Evolutionary conservation across 805 yeast species (phyloP).

Genomic region (Myxozyma vanderwaltii): DNA sequence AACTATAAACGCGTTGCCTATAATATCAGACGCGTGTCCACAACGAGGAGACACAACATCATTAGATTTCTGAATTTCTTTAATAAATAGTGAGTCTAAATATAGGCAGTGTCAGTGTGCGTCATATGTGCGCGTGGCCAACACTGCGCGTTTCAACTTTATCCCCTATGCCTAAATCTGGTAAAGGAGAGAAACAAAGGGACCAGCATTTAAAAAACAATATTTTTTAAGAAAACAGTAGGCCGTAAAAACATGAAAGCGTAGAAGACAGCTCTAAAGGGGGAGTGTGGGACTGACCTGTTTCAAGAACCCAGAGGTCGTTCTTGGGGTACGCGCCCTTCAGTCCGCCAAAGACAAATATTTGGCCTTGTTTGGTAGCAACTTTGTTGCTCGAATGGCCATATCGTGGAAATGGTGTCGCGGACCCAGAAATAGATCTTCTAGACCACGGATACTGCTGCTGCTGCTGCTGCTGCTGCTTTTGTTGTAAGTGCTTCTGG

Average conservation of each 20-base stretch:
- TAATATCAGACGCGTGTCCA: slow-evolving; percentile 87
- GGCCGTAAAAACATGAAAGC: not conserved
- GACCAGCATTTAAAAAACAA: not conserved
- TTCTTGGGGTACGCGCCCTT: slow-evolving; percentile 83
- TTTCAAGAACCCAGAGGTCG: slow-evolving; percentile 87
- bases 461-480: not conserved
- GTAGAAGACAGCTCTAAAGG: not conserved
- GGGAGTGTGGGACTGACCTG: slow-evolving; percentile 45
- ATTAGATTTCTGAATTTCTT: slow-evolving; percentile 2
- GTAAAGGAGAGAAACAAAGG: not conserved
- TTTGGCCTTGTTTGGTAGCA: slow-evolving; percentile 76
- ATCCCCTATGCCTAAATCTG: not conserved
- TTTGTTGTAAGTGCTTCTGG: not conserved
- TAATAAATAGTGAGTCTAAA: slow-evolving; percentile 41
- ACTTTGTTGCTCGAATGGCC: slow-evolving; percentile 76
- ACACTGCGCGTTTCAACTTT: not conserved
- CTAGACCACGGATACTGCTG: slow-evolving; percentile 29
- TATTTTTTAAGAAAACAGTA: not conserved
- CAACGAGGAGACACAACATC: slow-evolving; percentile 93
- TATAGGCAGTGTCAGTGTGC: not conserved
- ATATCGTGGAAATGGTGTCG: slow-evolving; percentile 83
- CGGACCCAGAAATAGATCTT: slow-evolving; percentile 1
- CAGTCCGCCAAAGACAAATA: slow-evolving; percentile 92
- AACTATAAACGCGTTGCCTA: slow-evolving; percentile 92
- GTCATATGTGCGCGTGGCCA: not conserved